These are phyloP conservation scores for Talaromyces liani DNA, from an alignment of 495 filamentous ascomycete species.

Conservation along the genomic window DNA sequence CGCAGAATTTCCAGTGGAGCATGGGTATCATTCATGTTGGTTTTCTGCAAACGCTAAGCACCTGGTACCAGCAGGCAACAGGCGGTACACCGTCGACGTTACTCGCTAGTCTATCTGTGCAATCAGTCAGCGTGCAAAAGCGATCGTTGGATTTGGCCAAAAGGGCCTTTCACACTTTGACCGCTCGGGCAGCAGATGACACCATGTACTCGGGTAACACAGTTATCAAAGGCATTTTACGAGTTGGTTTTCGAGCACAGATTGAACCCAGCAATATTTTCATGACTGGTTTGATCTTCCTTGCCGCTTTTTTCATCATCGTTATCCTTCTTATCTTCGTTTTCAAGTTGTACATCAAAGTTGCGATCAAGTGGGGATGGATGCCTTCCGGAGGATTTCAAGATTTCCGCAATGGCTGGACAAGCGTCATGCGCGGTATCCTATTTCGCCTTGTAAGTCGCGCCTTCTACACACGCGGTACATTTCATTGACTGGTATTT, in stretches of 20 bases:
- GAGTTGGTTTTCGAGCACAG: slow-evolving; percentile 69
- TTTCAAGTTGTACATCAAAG: slow-evolving; percentile 67
- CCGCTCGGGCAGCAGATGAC: slow-evolving; percentile 37
- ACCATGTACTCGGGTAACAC: slow-evolving; percentile 33
- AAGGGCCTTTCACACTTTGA: slow-evolving; percentile 37
- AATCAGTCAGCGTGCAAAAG: slow-evolving; percentile 74
- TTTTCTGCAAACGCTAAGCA: slow-evolving; percentile 72
- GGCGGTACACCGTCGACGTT: slow-evolving; percentile 74
- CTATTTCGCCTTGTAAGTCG: slow-evolving; percentile 60
- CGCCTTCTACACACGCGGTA: background rate
- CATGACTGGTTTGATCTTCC: slow-evolving; percentile 72
- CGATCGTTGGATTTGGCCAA: slow-evolving; percentile 38
- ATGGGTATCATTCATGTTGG: slow-evolving; percentile 78
- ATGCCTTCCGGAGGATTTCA: slow-evolving; percentile 70
- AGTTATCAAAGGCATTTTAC: slow-evolving; percentile 67
- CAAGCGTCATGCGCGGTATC: slow-evolving; percentile 70
- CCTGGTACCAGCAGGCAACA: slow-evolving; percentile 83
- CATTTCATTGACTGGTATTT: background rate
- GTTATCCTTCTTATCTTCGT: slow-evolving; percentile 50
- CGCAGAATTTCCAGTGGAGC: slow-evolving; percentile 85
- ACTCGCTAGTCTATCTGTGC: slow-evolving; percentile 55
- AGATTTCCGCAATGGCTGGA: slow-evolving; percentile 81
- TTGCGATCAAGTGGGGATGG: slow-evolving; percentile 53
- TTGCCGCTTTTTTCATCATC: slow-evolving; percentile 31
- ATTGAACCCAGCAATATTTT: slow-evolving; percentile 83